These are phyloP conservation scores for Cicer arietinum DNA, from an alignment of 306 rosid species.

Conservation along the genomic window DNA sequence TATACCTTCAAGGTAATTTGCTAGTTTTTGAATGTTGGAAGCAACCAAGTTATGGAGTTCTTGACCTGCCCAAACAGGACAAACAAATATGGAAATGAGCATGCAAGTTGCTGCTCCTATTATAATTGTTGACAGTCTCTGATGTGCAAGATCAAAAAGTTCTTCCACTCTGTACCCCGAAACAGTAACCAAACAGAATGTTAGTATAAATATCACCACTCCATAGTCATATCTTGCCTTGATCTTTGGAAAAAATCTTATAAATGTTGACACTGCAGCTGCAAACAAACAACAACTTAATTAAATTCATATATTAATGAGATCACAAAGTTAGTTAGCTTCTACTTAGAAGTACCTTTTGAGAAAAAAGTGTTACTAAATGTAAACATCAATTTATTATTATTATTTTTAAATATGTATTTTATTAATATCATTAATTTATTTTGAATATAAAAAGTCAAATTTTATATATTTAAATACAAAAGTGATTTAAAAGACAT, in stretches of 20 bases:
- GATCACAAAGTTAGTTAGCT: neutral
- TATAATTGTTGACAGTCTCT: constrained; percentile 68
- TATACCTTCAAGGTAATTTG: constrained; percentile 71
- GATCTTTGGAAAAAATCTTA: constrained; percentile 74
- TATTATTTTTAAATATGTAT: too few species aligned
- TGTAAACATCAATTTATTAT: too few species aligned
- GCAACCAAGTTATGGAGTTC: constrained; percentile 77
- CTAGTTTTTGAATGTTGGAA: constrained; percentile 78
- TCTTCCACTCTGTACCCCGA: constrained; percentile 69
- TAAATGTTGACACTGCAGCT: constrained; percentile 77
- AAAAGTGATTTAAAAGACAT: too few species aligned
- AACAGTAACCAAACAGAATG: constrained; percentile 80
- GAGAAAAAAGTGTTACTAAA: too few species aligned
- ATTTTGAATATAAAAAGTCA: too few species aligned
- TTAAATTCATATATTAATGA: neutral
- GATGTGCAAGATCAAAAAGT: constrained; percentile 63
- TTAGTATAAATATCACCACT: constrained; percentile 76
- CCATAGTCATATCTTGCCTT: constrained; percentile 92
- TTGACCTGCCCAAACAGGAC: constrained; percentile 95
- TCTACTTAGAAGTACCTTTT: too few species aligned
- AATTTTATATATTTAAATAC: too few species aligned
- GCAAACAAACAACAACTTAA: constrained; percentile 37
- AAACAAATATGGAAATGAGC: constrained; percentile 60
- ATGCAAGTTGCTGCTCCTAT: constrained; percentile 76
- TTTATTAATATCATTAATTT: too few species aligned